Evolutionary conservation across 805 yeast species (phyloP).

Genomic region (Kuraishia piskuri): DNA sequence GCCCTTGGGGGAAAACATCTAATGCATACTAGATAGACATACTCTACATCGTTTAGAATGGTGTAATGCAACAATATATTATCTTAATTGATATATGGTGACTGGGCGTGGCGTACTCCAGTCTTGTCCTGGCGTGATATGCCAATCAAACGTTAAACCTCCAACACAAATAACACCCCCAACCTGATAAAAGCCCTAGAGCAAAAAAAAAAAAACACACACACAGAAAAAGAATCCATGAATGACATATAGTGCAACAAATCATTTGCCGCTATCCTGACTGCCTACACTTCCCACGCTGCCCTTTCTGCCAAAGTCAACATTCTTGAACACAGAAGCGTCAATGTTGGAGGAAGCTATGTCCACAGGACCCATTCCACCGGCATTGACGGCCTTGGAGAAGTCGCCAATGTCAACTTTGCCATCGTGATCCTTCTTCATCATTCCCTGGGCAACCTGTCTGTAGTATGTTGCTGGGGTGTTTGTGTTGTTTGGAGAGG

Average conservation of each 20-base stretch:
- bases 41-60: too few relatives aligned
- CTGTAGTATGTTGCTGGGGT: conserved; percentile 20
- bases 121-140: neutral
- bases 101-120: neutral
- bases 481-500: conserved; percentile 20
- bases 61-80: too few relatives aligned
- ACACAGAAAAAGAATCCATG: neutral
- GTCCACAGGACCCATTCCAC: neutral
- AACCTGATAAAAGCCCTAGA: neutral
- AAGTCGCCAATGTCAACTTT: conserved; percentile 1
- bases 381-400: conserved; percentile 1
- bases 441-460: conserved; percentile 3
- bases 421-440: conserved; percentile 1
- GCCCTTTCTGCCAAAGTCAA: neutral
- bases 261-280: neutral
- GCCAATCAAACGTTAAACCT: neutral
- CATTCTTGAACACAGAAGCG: neutral
- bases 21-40: too few relatives aligned
- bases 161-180: neutral
- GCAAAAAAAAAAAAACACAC: neutral
- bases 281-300: conserved; percentile 1
- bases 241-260: neutral
- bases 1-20: too few relatives aligned
- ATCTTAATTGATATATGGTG: too few relatives aligned
- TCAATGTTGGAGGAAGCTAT: neutral